Conservation (phyloP, 108 stramenopile genomes). For the Bacterosira constricta region DNA sequence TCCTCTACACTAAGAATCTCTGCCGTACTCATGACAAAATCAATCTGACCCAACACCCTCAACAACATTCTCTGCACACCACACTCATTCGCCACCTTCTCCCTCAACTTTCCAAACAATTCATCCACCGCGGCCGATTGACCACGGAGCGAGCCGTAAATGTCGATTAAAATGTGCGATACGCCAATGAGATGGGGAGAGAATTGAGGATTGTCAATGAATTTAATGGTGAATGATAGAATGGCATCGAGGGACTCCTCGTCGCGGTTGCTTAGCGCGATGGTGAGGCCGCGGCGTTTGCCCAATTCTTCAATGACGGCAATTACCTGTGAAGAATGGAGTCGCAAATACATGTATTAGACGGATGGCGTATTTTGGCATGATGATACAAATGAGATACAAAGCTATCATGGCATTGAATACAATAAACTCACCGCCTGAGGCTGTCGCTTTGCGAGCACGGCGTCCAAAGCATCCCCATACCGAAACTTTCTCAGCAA, state of each 20-base stretch:
- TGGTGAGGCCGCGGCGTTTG: constrained; percentile 74
- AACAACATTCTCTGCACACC: constrained; percentile 61
- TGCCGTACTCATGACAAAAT: constrained; percentile 61
- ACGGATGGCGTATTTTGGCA: not conserved
- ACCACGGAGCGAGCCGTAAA: constrained; percentile 59
- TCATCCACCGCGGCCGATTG: constrained; percentile 86
- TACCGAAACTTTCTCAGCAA: constrained; percentile 87
- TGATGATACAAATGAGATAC: not conserved
- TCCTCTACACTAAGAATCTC: constrained; percentile 38
- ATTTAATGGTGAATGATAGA: constrained; percentile 79
- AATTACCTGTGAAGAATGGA: constrained; percentile 42
- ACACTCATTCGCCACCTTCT: constrained; percentile 72
- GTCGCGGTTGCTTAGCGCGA: constrained; percentile 84
- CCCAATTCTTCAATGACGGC: constrained; percentile 89
- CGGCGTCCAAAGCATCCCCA: constrained; percentile 88
- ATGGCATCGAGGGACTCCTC: constrained; percentile 87
- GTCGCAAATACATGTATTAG: constrained; percentile 55
- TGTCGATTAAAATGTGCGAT: constrained; percentile 56
- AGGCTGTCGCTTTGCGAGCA: constrained; percentile 71
- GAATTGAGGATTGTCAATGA: constrained; percentile 77
- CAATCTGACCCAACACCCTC: constrained; percentile 76
- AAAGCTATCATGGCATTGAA: not conserved
- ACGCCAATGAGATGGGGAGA: constrained; percentile 74
- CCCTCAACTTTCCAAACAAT: constrained; percentile 80
- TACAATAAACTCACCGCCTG: constrained; percentile 38